Evolutionary conservation across 441 rosid genomes (phyloP).

Genomic region (Omphalea diandra): DNA sequence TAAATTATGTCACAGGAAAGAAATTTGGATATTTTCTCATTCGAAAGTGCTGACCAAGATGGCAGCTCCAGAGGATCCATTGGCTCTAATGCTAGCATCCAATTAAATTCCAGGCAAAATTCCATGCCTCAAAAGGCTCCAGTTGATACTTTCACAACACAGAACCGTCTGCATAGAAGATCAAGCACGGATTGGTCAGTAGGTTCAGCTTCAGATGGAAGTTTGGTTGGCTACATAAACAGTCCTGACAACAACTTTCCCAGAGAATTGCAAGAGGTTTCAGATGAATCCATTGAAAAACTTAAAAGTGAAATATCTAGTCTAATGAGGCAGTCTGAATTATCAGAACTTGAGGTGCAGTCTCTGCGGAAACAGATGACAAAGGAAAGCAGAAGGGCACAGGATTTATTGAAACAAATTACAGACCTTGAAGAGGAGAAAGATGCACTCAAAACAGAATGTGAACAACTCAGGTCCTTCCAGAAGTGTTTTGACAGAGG

Average conservation of each 20-base stretch:
- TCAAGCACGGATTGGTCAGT: constrained; percentile 88
- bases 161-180: constrained; percentile 43
- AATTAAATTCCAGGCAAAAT: constrained; percentile 43
- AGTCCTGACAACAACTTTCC: constrained; percentile 62
- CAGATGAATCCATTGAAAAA: constrained; percentile 59
- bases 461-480: constrained; percentile 46
- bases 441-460: constrained; percentile 53
- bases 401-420: constrained; percentile 67
- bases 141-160: constrained; percentile 25
- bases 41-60: constrained; percentile 31
- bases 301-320: constrained; percentile 60
- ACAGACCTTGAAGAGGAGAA: constrained; percentile 62
- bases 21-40: constrained; percentile 27
- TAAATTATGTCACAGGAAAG: constrained; percentile 40
- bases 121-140: constrained; percentile 43
- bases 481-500: constrained; percentile 36
- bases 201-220: constrained; percentile 74
- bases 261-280: constrained; percentile 47
- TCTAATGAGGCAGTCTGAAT: constrained; percentile 64
- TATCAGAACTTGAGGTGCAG: constrained; percentile 78
- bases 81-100: constrained; percentile 18
- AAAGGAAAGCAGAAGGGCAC: constrained; percentile 80
- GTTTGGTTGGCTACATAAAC: constrained; percentile 68
- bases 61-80: constrained; percentile 19
- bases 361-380: constrained; percentile 74